Evolutionary conservation across 2,329 filamentous ascomycete genomes (phyloP), one percentile per base, ranked within the genome.

Genomic region (Ascocoryne sarcoides): DNA sequence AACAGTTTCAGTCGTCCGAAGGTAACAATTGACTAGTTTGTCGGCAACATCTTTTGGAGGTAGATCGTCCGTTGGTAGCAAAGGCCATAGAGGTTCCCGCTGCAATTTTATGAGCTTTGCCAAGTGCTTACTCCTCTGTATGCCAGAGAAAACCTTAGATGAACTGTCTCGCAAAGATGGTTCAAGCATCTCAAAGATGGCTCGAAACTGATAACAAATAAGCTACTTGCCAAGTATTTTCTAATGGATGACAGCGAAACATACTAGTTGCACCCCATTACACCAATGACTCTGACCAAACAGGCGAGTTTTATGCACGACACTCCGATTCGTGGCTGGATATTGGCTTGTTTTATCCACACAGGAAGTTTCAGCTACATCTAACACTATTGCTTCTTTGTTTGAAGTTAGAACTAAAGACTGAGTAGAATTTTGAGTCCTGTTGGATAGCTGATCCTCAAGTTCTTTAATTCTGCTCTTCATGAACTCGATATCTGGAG

Each of bases 271-370:
- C 9, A 71, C 54, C 2, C 62, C 63, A 43, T 69, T 73, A n/a
- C 75, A 64, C 67, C 71, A 77, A 49, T 76, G 71, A 20, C 70
- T 75, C 50, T 68, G 68, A 1, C 75, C 75, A 49, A 76, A 73
- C 1, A 77, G 52, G 0, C 74, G 65, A 0, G 67, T 69, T 50
- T 79, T 80, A 45, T 75, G 70, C 15, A 66, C 62, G 7, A 73
- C 57, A n/a, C 64, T 65, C 5, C 66, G 65, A 2, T 57, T 59
- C 0, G 67, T 60, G 0, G 53, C 50, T 2, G 59, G 53, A 10
- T 47, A 32, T 17, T 63, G 52, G 0, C 74, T 65, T 0, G 67
- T 69, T 50, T 79, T 80, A 45, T 75, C 70, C 15, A 66, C 62
- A 9, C 70, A 60, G 34, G 71, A 65, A 0, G 61, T 65, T 1